Percentiles rank a stretch among this genome's conserved stretches.
phyloP scores from a whole-genome alignment of 2,329 filamentous ascomycete species.

The Harringtonia aguacate region DNA sequence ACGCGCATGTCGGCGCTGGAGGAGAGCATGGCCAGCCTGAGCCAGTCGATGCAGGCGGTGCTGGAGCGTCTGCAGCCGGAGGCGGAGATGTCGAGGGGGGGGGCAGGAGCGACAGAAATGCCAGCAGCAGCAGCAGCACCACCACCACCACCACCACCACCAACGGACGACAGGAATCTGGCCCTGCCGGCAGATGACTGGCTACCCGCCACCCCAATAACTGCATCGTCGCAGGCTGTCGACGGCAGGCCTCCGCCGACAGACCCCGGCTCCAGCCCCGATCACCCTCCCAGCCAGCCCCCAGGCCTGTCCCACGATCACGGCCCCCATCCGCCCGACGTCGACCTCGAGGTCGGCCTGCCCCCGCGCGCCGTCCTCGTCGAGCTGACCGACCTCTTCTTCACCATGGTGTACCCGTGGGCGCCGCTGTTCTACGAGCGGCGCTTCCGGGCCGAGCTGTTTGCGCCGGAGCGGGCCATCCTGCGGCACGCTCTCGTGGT shows the following conservation, averaged over 20 bases:
- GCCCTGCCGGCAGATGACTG: not conserved
- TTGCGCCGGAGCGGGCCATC: not conserved
- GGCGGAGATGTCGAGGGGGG: too few relatives aligned
- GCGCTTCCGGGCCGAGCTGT: constrained; percentile 1
- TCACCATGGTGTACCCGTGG: constrained; percentile 7
- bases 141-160: not conserved
- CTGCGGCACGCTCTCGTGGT: too few relatives aligned
- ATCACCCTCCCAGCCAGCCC: too few relatives aligned
- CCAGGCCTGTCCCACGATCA: too few relatives aligned
- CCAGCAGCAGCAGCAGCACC: not conserved
- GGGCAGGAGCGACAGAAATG: not conserved
- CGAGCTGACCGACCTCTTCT: constrained; percentile 7
- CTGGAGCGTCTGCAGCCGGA: not conserved
- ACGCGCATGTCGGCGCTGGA: constrained; percentile 5
- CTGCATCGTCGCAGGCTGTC: not conserved
- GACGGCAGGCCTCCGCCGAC: not conserved
- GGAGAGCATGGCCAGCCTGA: constrained; percentile 5
- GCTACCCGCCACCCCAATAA: too few relatives aligned
- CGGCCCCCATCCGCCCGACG: not conserved
- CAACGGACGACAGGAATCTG: not conserved
- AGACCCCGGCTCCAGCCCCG: too few relatives aligned
- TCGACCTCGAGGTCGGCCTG: not conserved
- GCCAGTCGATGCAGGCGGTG: constrained; percentile 5
- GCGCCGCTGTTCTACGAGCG: constrained; percentile 8
- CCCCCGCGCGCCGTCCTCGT: constrained; percentile 4